Conservation (phyloP, 2,329 filamentous ascomycete species). For the Aspergillus texensis region DNA sequence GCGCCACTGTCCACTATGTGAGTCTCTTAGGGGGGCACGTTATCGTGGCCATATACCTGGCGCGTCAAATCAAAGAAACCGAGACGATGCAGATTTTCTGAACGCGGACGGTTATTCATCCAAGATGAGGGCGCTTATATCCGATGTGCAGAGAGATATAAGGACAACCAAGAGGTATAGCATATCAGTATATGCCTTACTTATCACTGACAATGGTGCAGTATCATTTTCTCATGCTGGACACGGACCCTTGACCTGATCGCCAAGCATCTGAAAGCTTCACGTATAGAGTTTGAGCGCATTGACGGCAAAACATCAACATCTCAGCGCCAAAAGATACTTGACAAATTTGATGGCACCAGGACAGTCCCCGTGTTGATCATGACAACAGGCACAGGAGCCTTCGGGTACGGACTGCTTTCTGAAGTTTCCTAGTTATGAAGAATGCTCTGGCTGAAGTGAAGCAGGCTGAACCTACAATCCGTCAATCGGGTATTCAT, state of each 20-base stretch:
- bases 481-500: constrained; percentile 54
- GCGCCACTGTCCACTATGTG: background rate
- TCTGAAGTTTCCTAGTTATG: background rate
- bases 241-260: constrained; percentile 48
- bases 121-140: constrained; percentile 26
- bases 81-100: background rate
- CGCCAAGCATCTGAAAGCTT: constrained; percentile 3
- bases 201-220: constrained; percentile 20
- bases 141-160: constrained; percentile 33
- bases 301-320: constrained; percentile 10
- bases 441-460: background rate
- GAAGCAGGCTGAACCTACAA: constrained; percentile 50
- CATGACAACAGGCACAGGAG: constrained; percentile 14
- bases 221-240: constrained; percentile 54
- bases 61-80: background rate
- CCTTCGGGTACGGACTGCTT: constrained; percentile 6
- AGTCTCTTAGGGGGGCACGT: background rate
- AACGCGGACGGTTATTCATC: constrained; percentile 1
- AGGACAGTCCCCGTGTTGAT: background rate
- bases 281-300: background rate
- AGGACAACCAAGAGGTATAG: constrained; percentile 31
- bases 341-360: constrained; percentile 7
- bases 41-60: background rate
- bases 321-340: constrained; percentile 5
- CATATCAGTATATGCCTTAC: background rate